phyloP scores from a whole-genome alignment of 2,329 filamentous ascomycete species.

The Phyllosticta citriasiana region DNA sequence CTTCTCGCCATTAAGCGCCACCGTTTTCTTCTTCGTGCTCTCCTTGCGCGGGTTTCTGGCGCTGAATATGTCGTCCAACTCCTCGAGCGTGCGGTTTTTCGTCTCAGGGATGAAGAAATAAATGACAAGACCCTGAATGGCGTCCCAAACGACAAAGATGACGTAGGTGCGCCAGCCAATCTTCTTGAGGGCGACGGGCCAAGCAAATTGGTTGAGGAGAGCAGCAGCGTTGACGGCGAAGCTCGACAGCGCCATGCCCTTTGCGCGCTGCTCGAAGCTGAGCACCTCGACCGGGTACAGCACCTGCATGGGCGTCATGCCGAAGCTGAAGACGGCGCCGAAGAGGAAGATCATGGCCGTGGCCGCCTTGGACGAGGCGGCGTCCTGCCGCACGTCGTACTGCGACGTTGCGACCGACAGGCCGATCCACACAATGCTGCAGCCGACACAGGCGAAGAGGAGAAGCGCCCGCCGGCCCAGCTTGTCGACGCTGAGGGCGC shows the following conservation, averaged over 20 bases:
- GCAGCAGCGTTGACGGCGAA: constrained; percentile 23
- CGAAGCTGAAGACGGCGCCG: constrained; percentile 23
- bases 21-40: constrained; percentile 15
- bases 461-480: constrained; percentile 25
- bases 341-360: constrained; percentile 28
- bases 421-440: constrained; percentile 20
- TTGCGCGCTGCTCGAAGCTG: constrained; percentile 37
- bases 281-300: constrained; percentile 42
- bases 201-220: constrained; percentile 23
- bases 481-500: constrained; percentile 24
- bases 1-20: constrained; percentile 15
- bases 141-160: constrained; percentile 33
- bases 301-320: constrained; percentile 33
- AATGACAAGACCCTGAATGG: constrained; percentile 31
- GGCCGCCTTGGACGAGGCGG: constrained; percentile 13
- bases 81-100: constrained; percentile 35
- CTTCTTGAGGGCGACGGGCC: constrained; percentile 28
- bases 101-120: constrained; percentile 30
- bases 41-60: constrained; percentile 29
- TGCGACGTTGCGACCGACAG: constrained; percentile 15
- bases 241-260: constrained; percentile 24
- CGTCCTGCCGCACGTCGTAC: constrained; percentile 1
- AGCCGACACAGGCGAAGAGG: constrained; percentile 17
- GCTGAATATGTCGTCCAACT: constrained; percentile 36
- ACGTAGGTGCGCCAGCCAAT: constrained; percentile 33